These are phyloP conservation scores for Arthrobotrys sinensis DNA, from an alignment of 2,329 filamentous ascomycete genomes.

Conservation along the genomic window DNA sequence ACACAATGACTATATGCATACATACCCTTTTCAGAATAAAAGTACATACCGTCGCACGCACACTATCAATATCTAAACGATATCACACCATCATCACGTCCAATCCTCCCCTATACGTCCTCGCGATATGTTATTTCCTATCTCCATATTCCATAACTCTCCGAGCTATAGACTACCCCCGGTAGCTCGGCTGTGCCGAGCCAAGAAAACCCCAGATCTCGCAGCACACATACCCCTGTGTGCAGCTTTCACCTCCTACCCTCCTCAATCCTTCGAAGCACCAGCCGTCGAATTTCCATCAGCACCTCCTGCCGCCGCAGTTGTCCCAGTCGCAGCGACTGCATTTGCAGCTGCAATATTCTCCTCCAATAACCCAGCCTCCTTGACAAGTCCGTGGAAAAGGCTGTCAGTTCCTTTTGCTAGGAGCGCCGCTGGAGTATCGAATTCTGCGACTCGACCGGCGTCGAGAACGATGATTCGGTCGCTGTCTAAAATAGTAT, in stretches of 20 bases:
- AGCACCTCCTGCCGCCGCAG: constrained; percentile 18
- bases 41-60: constrained; percentile 34
- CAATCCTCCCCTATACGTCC: constrained; percentile 23
- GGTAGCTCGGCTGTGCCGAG: constrained; percentile 8
- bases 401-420: constrained; percentile 76
- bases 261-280: constrained; percentile 46
- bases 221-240: constrained; percentile 27
- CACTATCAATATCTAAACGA: constrained; percentile 25
- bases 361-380: constrained; percentile 78
- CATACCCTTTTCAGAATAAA: constrained; percentile 26
- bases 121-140: constrained; percentile 20
- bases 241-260: constrained; percentile 33
- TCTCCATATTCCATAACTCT: constrained; percentile 33
- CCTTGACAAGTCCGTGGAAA: constrained; percentile 92
- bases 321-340: not conserved
- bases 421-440: constrained; percentile 84
- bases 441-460: constrained; percentile 92
- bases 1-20: constrained; percentile 7
- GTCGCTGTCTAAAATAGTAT: constrained; percentile 92
- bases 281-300: constrained; percentile 17
- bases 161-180: constrained; percentile 11
- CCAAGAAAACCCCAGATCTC: constrained; percentile 23
- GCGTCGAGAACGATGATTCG: constrained; percentile 93
- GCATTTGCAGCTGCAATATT: constrained; percentile 27
- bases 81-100: constrained; percentile 28